Evolutionary conservation across 148 eudicot species (phyloP), one percentile per base, ranked within the genome.

Genomic region (Cornus suecica): DNA sequence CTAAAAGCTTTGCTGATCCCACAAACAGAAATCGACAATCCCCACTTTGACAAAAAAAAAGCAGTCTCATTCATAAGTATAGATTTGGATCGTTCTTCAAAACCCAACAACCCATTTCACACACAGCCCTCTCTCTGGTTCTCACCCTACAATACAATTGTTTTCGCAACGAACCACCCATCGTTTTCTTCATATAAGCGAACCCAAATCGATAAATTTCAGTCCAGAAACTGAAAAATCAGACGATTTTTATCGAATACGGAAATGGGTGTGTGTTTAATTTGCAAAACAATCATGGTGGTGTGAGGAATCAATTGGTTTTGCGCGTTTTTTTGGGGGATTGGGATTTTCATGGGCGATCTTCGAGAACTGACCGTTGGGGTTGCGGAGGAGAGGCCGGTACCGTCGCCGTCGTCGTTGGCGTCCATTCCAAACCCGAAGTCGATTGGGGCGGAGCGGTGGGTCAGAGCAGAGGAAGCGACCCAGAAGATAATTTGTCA

Each of bases 381-480:
- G 66, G 80, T 74, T 63, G 70, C 76, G 83, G 90, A 87, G 60
- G 84, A 83, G 51, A 62, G 80, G 62, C 69, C 56, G 67, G 48
- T 74, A 67, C 67, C 74, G 52, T 74, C 87, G 4, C 73, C 84
- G 28, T 69, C 81, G n/a, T 45, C 80, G 2, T 74, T 78, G 2
- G 70, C 71, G 6, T 68, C 79, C 13, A 69, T 65, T 70, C 70
- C 68, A 54, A 76, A 72, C 60, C 72, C 76, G 18, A 65, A 18
- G 32, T 26, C 72, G 16, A 71, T 80, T 25, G 80, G 73, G 76
- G 10, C 26, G 37, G 83, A 81, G 69, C 77, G 58, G 70, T 87
- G 88, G 90, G 80, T 45, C 54, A 75, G 70, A 58, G 88, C 88
- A 4, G 90, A 87, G 76, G 71, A 29, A 69, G 82, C 82, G 10